Evolutionary conservation across 345 rosid genomes (phyloP).

Genomic region (Hibiscus tridactylites): DNA sequence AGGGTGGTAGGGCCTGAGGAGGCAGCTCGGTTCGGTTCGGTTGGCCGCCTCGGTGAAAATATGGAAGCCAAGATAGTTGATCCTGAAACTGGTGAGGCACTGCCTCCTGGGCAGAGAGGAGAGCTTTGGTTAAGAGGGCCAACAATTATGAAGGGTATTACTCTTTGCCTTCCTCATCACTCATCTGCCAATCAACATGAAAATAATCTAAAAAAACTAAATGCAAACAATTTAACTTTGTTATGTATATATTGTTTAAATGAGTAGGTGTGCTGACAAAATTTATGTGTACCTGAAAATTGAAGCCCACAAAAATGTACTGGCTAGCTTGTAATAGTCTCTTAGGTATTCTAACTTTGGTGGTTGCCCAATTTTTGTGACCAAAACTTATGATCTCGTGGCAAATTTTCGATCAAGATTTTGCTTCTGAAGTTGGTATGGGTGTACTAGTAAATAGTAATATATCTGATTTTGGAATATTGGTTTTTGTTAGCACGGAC

Average conservation of each 20-base stretch:
- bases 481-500: no score
- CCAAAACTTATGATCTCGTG: not conserved
- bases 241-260: not conserved
- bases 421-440: no score
- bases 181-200: no score
- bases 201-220: not conserved
- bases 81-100: constrained; percentile 57
- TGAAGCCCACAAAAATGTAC: no score
- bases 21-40: constrained; percentile 8
- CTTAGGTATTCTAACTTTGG: not conserved
- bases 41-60: constrained; percentile 55
- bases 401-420: no score
- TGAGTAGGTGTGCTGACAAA: not conserved
- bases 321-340: not conserved
- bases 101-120: constrained; percentile 68
- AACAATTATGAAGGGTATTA: constrained; percentile 62
- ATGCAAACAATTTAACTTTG: not conserved
- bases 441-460: no score
- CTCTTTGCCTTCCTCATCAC: not conserved
- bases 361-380: no score
- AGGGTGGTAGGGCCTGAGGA: not conserved
- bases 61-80: constrained; percentile 83
- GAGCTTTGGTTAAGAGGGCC: constrained; percentile 88
- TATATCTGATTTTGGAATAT: no score
- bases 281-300: not conserved